Percentiles rank a stretch among this genome's conserved stretches.
phyloP scores from a whole-genome alignment of 1,284 basidiomycete genomes.

The Mycosarcoma maydis region DNA sequence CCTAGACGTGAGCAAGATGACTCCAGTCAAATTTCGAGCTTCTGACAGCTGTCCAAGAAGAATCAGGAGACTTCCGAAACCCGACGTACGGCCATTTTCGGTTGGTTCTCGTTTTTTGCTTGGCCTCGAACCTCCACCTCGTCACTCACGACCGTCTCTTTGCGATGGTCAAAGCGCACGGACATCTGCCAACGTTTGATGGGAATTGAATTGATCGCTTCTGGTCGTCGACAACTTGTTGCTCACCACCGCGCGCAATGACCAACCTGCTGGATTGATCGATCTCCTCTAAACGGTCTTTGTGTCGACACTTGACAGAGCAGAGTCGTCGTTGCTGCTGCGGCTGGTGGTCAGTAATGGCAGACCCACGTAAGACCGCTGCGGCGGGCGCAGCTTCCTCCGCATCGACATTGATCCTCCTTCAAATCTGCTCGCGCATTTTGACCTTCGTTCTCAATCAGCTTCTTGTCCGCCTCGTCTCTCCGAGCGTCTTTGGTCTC shows the following conservation, averaged over 20 bases:
- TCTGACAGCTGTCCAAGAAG: constrained; percentile 1
- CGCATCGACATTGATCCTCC: constrained; percentile 80
- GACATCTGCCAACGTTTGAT: too few relatives aligned
- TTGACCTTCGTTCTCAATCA: constrained; percentile 91
- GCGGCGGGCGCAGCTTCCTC: constrained; percentile 53
- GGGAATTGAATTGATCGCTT: too few relatives aligned
- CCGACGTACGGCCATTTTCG: not conserved
- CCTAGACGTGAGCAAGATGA: too few relatives aligned
- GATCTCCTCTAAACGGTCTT: too few relatives aligned
- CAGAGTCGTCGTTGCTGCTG: not conserved
- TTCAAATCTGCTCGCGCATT: constrained; percentile 84
- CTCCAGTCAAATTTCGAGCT: too few relatives aligned
- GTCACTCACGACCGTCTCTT: not conserved
- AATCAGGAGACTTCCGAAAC: not conserved
- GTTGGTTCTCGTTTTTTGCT: too few relatives aligned
- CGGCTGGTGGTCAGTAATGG: not conserved
- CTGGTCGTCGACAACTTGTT: too few relatives aligned
- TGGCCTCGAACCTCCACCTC: too few relatives aligned
- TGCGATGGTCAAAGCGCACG: too few relatives aligned
- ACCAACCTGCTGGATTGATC: too few relatives aligned
- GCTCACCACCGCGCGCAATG: too few relatives aligned
- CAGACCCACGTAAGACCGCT: not conserved
- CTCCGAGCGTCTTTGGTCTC: constrained; percentile 85
- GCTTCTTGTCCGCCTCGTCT: constrained; percentile 81
- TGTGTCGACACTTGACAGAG: too few relatives aligned